These are phyloP conservation scores for Mycena belliarum DNA, from an alignment of 768 basidiomycete species.

Conservation along the genomic window DNA sequence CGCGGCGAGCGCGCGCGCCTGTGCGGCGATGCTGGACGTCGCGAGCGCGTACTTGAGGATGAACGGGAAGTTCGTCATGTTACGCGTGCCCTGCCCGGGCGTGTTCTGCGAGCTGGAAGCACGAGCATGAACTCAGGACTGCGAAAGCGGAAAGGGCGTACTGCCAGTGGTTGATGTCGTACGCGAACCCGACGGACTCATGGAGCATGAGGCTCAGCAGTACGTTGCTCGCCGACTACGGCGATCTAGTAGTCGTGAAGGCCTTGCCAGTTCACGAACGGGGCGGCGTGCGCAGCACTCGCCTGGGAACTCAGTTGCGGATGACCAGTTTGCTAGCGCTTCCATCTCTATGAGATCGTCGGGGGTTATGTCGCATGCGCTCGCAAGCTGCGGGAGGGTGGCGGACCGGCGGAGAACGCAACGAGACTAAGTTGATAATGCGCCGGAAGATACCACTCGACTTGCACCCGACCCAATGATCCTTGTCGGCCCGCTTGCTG, in stretches of 20 bases:
- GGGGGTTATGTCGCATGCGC: constrained; percentile 14
- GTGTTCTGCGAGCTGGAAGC: constrained; percentile 16
- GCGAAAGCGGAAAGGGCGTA: not conserved
- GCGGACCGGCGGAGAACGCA: no score
- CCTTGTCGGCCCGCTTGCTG: no score
- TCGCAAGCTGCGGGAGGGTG: no score
- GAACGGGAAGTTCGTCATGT: constrained; percentile 26
- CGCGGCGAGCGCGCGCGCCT: constrained; percentile 20
- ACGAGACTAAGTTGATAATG: no score
- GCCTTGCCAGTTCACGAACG: constrained; percentile 26
- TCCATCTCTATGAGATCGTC: constrained; percentile 23
- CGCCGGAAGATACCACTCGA: no score
- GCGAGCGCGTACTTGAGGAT: constrained; percentile 28
- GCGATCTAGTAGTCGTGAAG: constrained; percentile 22
- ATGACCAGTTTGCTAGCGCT: constrained; percentile 18
- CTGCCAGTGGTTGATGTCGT: constrained; percentile 28
- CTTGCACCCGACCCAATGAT: no score
- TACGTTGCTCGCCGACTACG: constrained; percentile 23
- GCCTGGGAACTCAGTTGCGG: constrained; percentile 11
- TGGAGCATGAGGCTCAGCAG: constrained; percentile 26
- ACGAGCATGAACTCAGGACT: not conserved
- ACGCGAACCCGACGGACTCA: constrained; percentile 24
- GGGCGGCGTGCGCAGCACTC: constrained; percentile 26
- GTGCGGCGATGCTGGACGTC: constrained; percentile 16
- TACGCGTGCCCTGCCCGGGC: constrained; percentile 28